phyloP scores from a whole-genome alignment of 495 filamentous ascomycete species.

The Achaetomiella virescens region DNA sequence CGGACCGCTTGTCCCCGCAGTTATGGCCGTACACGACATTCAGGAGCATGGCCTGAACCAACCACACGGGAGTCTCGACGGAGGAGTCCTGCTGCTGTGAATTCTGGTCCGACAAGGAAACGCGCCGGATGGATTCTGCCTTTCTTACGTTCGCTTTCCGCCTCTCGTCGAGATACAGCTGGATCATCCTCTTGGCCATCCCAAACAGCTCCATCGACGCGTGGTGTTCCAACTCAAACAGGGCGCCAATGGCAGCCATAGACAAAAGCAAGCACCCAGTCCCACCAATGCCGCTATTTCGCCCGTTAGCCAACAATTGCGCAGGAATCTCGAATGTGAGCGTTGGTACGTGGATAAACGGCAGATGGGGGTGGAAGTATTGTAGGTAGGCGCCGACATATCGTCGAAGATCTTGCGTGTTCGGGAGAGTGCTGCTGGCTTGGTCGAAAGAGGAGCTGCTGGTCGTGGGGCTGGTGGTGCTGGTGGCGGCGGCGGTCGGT shows the following conservation, averaged over 20 bases:
- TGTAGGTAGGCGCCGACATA: slow-evolving; percentile 88
- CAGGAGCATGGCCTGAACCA: slow-evolving; percentile 97
- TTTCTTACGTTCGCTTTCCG: slow-evolving; percentile 83
- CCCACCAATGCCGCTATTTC: slow-evolving; percentile 64
- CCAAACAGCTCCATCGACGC: slow-evolving; percentile 85
- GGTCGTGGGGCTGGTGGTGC: slow-evolving; percentile 52
- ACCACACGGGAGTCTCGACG: slow-evolving; percentile 83
- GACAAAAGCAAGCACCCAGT: slow-evolving; percentile 88
- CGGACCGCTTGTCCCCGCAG: slow-evolving; percentile 83
- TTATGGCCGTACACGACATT: slow-evolving; percentile 96
- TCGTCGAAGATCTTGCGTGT: slow-evolving; percentile 85
- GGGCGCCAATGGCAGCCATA: slow-evolving; percentile 91
- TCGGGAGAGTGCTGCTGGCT: slow-evolving; percentile 57
- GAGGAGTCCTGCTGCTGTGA: slow-evolving; percentile 55
- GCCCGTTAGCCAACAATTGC: slow-evolving; percentile 56
- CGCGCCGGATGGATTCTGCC: slow-evolving; percentile 57
- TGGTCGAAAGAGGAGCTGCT: slow-evolving; percentile 54
- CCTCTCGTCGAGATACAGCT: slow-evolving; percentile 86
- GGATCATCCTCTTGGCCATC: slow-evolving; percentile 90
- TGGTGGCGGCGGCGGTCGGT: slow-evolving; percentile 44
- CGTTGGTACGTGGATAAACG: slow-evolving; percentile 89
- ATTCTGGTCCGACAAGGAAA: slow-evolving; percentile 42
- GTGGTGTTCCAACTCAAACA: slow-evolving; percentile 81
- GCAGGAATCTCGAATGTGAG: slow-evolving; percentile 80
- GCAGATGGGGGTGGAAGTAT: slow-evolving; percentile 91